A percentile compares a stretch with the other conserved stretches of the same genome.
These are phyloP conservation scores for Mrakia gelida DNA, from an alignment of 768 basidiomycete genomes.

Conservation along the genomic window DNA sequence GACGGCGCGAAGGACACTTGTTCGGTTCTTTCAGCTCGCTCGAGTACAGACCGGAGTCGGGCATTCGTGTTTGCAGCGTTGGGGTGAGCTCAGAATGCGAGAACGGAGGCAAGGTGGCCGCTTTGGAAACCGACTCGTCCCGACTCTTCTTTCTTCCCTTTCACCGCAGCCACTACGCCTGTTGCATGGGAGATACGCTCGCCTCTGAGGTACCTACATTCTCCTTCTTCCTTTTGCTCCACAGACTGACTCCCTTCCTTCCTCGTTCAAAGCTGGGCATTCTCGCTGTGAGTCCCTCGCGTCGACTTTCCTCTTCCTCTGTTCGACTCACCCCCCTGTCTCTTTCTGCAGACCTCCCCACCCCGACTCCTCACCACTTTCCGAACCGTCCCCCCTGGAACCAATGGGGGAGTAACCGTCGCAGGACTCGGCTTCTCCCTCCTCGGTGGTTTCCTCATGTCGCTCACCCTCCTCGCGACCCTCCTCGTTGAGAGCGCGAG, in stretches of 20 bases:
- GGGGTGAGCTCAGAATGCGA: background rate
- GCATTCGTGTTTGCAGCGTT: background rate
- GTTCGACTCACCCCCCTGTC: background rate
- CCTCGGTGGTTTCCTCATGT: constrained; percentile 68
- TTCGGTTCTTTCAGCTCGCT: background rate
- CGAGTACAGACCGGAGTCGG: background rate
- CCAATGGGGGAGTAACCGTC: constrained; percentile 79
- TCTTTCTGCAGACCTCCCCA: constrained; percentile 63
- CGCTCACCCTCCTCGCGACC: constrained; percentile 55
- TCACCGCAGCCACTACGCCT: constrained; percentile 68
- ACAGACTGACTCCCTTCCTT: too few relatives aligned
- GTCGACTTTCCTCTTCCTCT: background rate
- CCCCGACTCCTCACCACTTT: constrained; percentile 75
- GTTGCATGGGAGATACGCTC: constrained; percentile 85
- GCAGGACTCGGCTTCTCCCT: constrained; percentile 71
- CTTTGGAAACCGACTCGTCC: background rate
- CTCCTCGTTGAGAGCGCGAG: constrained; percentile 60
- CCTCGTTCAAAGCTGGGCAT: background rate
- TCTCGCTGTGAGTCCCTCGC: background rate
- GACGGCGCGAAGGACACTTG: background rate
- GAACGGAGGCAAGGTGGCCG: background rate
- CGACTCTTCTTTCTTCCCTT: background rate
- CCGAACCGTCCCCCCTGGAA: constrained; percentile 72
- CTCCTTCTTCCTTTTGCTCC: too few relatives aligned
- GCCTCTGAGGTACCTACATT: constrained; percentile 60